Base-by-base conservation (phyloP, 495 filamentous ascomycete species). In the Acidiella bohemica region DNA sequence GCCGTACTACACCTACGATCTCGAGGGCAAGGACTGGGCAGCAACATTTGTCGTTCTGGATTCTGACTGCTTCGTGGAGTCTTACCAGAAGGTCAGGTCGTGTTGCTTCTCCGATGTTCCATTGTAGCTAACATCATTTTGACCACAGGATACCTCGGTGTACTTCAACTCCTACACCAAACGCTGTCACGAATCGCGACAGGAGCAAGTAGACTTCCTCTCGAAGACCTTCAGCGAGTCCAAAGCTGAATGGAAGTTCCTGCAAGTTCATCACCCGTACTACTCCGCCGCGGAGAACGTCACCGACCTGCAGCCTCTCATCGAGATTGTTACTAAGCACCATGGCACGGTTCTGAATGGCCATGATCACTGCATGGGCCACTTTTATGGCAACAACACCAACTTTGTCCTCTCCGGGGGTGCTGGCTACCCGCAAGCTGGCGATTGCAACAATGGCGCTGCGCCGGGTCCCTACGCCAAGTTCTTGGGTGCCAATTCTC, bases 151-250 rank as follows among this genome's bases (percentile, higher is more conserved):
- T 17, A 36, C 32, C 17, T 36, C 32, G n/a, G 32, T 36, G 13
- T 36, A 36, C 32, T 36, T 17, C 20, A 36, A 36, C 20, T 36
- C 32, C 11, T 36, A 36, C 20, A 36, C 32, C 11, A n/a, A 36
- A 36, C 13, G 13, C 7, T 36, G 32, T 17, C 20, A 36, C 20
- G 11, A 10, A 5, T 17, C 32, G 20, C 16, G 20, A 23, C 32
- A 36, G 20, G 20, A 36, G 17, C 32, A 36, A 17, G 11, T 36
- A n/a, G 32, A 36, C 32, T 36, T 36, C 13, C 32, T 36, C 4
- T 19, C 32, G 10, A 11, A 10, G 32, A 19, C 16, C 20, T 36
- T 36, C 12, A 3, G 13, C 4, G 12, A 4, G 5, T 36, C 32
- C 3, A 36, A 5, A 4, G 32, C 32, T 12, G n/a, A 4, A 8